Base-by-base conservation (phyloP, 129 eudicot species). In the Heracleum sosnowskyi region DNA sequence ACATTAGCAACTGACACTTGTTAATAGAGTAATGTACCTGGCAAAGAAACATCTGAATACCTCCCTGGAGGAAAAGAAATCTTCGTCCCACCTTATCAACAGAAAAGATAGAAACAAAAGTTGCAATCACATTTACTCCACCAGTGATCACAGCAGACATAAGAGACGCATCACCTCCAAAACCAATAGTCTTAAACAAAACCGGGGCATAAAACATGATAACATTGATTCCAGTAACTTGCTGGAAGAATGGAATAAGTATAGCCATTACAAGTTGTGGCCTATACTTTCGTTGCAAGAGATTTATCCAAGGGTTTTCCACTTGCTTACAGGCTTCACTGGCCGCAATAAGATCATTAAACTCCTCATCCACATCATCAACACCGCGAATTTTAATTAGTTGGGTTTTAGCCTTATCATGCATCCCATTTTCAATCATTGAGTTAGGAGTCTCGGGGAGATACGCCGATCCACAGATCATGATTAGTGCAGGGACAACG, bases 121-220 rank as follows among this genome's bases (percentile, higher is more conserved):
- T 94, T 3, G 97, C 96, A 10, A 83, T 6, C 17, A 94, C 96
- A 63, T 94, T 94, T 7, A 94, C 97, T 0, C 60, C 51, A 13
- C 98, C 98, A 2, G 96, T 89, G 47, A 94, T 90, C 79, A 94
- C 97, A 0, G 98, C 97, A 0, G 98, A 94, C 97, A 91, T 89
- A 39, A 94, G 90, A 2, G 97, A 82, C 26, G 93, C 93, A 73
- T 94, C 90, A 22, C 84, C 40, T 9, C 87, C 88, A 39, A 94
- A 91, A 7, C 98, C 98, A 1, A 94, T 89, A 1, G 98, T 94
- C 79, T 89, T 88, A 36, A 94, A 94, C 85, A 94, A 76, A 45
- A 91, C 98, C 8, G 98, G 98, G 8, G 98, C 98, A n/a, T 94
- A 94, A 69, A 94, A 94, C 97, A 94, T 91, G 70, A 94, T 94